phyloP scores from a whole-genome alignment of 768 basidiomycete genomes.

The Phallus indusiatus region DNA sequence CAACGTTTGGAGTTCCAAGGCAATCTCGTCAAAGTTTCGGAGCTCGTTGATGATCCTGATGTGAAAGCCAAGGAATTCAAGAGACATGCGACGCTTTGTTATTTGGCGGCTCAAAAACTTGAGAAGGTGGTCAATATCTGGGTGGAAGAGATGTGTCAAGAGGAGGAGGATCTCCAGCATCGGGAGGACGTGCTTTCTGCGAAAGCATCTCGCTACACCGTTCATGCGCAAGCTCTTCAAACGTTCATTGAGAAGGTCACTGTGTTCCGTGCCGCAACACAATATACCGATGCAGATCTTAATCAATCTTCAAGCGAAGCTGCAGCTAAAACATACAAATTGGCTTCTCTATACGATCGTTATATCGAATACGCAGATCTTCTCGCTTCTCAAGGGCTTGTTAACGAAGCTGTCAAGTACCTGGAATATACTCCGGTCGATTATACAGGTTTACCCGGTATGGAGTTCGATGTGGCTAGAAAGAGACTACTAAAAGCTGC shows the following conservation, averaged over 20 bases:
- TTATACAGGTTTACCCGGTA: constrained; percentile 51
- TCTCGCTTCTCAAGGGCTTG: constrained; percentile 81
- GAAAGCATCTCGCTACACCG: constrained; percentile 56
- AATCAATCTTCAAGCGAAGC: constrained; percentile 30
- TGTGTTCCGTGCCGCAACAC: constrained; percentile 81
- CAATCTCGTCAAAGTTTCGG: constrained; percentile 44
- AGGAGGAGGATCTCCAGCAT: constrained; percentile 48
- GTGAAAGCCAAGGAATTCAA: constrained; percentile 45
- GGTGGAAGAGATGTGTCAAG: constrained; percentile 82
- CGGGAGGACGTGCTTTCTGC: constrained; percentile 25
- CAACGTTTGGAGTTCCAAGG: constrained; percentile 83
- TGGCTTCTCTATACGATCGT: constrained; percentile 79
- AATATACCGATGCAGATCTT: constrained; percentile 70
- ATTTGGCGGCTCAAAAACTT: constrained; percentile 81
- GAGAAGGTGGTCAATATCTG: constrained; percentile 88
- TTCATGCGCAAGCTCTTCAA: constrained; percentile 80
- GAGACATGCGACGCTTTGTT: constrained; percentile 88
- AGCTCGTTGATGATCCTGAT: constrained; percentile 29
- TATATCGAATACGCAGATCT: constrained; percentile 96
- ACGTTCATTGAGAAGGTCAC: constrained; percentile 95
- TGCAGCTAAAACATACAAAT: constrained; percentile 61
- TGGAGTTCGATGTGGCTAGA: constrained; percentile 34
- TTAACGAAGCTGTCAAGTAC: constrained; percentile 73
- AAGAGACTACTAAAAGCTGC: constrained; percentile 37
- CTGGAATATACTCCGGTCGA: constrained; percentile 68